Evolutionary conservation across 2,329 filamentous ascomycete genomes (phyloP), one percentile per base, ranked within the genome.

Genomic region (Anthostomella pinea): DNA sequence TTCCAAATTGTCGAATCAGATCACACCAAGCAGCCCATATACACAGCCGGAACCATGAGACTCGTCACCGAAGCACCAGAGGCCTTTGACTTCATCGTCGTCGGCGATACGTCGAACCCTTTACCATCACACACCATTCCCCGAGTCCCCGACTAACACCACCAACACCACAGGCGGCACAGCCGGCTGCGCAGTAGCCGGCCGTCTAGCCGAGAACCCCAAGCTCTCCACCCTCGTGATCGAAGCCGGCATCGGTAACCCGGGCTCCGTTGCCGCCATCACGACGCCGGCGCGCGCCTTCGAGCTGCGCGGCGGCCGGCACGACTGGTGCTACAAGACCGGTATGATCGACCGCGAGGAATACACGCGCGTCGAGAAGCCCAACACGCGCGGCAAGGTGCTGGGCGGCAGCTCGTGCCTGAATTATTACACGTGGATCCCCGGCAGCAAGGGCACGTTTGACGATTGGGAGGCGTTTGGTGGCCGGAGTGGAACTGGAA

Each of bases 391-490:
- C 25, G 73, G 79, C 8, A 78, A 77, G 57, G 67, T 66, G 2
- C 72, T 82, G 0, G 78, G 78, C 22, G 78, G 79, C 11, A 76
- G 72, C 41, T 73, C 69, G 0, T 73, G 65, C 24, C 55, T 78
- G 31, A 83, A 83, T 60, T 83, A 82, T 55, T 81, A 75, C 57
- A 80, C 77, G 10, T 83, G 78, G 78, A 66, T 79, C 5, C 75
- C 70, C 1, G 79, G 78, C 2, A 73, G 68, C 38, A 70, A 70
- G 35, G 65, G 66, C 3, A 81, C 77, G 0, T 82, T 77, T 48
- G 73, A 90, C 54, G 81, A 82, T 14, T 76, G 83, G 68, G 79
- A 79, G n/a, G 85, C 85, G 59, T 75, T 74, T 21, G 84, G 85
- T 31, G 86, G 85, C 5, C 78, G 48, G 68, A 75, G 30, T 83